Evolutionary conservation across 2,329 filamentous ascomycete species (phyloP).

Genomic region (Plectosphaerella sp.): DNA sequence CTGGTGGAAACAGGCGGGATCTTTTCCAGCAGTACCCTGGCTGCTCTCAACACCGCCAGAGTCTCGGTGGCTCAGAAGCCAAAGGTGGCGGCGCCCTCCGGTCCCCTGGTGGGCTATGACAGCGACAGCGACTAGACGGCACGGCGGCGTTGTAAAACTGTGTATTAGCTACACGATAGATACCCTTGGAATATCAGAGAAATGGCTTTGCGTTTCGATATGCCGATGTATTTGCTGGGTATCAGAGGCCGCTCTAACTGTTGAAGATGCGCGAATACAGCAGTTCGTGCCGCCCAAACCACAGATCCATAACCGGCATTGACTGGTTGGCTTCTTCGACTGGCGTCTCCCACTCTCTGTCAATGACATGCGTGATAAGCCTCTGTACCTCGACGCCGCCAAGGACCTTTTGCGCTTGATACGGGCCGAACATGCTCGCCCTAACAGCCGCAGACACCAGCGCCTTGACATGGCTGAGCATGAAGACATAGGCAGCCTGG

Average conservation of each 20-base stretch:
- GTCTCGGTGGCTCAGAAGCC: slow-evolving; percentile 47
- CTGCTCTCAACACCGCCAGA: slow-evolving; percentile 62
- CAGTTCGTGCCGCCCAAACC: slow-evolving; percentile 78
- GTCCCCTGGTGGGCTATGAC: slow-evolving; percentile 81
- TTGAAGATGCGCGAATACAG: slow-evolving; percentile 86
- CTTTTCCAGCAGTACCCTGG: slow-evolving; percentile 76
- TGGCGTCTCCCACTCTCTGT: slow-evolving; percentile 52
- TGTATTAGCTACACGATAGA: slow-evolving; percentile 2
- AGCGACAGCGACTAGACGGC: slow-evolving; percentile 64
- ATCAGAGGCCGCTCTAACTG: slow-evolving; percentile 45
- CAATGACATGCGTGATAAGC: slow-evolving; percentile 54
- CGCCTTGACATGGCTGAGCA: slow-evolving; percentile 73
- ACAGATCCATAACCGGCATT: slow-evolving; percentile 75
- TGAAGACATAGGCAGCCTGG: slow-evolving; percentile 69
- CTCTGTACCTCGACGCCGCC: slow-evolving; percentile 55
- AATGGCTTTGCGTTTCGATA: no score
- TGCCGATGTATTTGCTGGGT: no score
- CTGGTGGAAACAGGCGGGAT: slow-evolving; percentile 56
- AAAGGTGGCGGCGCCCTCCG: slow-evolving; percentile 48
- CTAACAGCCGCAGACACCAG: slow-evolving; percentile 72
- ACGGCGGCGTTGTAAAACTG: not conserved
- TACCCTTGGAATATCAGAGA: not conserved
- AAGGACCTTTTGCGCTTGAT: slow-evolving; percentile 71
- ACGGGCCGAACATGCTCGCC: slow-evolving; percentile 74
- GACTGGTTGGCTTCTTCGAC: slow-evolving; percentile 69